Percentiles rank a stretch among this genome's conserved stretches.
Conservation (phyloP, 2,329 filamentous ascomycete species). For the Fusarium sulawesiense region DNA sequence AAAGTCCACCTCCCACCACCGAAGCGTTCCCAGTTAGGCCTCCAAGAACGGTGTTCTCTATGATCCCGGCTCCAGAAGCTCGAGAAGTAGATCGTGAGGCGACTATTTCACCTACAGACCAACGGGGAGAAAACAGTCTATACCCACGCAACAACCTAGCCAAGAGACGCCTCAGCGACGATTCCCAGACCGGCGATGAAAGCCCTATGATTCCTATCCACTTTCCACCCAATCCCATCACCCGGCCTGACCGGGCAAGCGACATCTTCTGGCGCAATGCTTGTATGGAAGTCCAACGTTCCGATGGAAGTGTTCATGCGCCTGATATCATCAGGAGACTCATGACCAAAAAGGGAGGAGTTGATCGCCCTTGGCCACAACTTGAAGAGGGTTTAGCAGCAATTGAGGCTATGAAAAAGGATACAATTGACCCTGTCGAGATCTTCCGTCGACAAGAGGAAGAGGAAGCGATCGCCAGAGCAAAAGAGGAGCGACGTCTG, state of each 20-base stretch:
- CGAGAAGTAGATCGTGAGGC: conserved; percentile 4
- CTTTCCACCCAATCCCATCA: conserved; percentile 30
- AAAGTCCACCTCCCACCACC: not conserved
- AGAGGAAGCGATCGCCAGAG: conserved; percentile 21
- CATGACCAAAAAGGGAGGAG: conserved; percentile 39
- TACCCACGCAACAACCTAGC: not conserved
- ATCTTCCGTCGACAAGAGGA: conserved; percentile 30
- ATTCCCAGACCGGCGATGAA: conserved; percentile 3
- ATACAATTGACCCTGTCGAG: conserved; percentile 26
- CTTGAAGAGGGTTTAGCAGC: conserved; percentile 32
- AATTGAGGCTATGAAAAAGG: conserved; percentile 37
- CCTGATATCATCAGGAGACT: conserved; percentile 39
- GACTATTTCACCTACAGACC: not conserved
- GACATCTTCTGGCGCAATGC: conserved; percentile 38
- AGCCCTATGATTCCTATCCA: conserved; percentile 7
- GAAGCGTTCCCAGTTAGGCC: not conserved
- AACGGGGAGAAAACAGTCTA: not conserved
- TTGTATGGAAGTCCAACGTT: conserved; percentile 23
- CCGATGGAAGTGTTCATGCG: conserved; percentile 28
- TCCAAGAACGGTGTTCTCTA: not conserved
- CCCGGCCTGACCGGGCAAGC: conserved; percentile 2
- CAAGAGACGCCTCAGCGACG: conserved; percentile 19
- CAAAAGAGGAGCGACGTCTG: conserved; percentile 36
- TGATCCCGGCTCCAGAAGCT: not conserved
- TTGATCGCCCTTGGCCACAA: conserved; percentile 27